Percentiles rank a stretch among this genome's conserved stretches.
phyloP scores from a whole-genome alignment of 2,329 filamentous ascomycete genomes.

The Fusarium abutilonis region DNA sequence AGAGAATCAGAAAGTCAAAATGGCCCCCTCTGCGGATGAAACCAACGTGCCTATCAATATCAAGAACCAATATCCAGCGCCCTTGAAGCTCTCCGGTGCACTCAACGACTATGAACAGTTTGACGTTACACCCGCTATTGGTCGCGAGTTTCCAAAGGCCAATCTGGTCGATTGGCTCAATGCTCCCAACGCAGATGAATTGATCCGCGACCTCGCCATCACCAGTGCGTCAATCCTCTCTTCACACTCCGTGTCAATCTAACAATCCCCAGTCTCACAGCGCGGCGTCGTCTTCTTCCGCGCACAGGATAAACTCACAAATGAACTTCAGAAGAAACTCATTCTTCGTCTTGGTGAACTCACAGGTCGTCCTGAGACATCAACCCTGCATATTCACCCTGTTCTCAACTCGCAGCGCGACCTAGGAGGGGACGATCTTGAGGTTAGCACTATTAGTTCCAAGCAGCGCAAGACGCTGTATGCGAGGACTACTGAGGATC shows the following conservation, averaged over 20 bases:
- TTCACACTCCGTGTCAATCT: not conserved
- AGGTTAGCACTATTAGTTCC: conserved; percentile 71
- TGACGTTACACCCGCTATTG: conserved; percentile 70
- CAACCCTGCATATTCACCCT: conserved; percentile 69
- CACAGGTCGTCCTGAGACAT: conserved; percentile 64
- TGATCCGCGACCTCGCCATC: conserved; percentile 73
- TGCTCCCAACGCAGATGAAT: conserved; percentile 69
- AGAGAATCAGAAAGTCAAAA: not conserved
- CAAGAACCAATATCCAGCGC: conserved; percentile 48
- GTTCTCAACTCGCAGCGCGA: conserved; percentile 59
- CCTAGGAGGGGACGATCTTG: conserved; percentile 55
- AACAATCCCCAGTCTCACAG: conserved; percentile 64
- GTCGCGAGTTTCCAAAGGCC: conserved; percentile 67
- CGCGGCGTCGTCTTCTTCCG: conserved; percentile 78
- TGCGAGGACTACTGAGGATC: conserved; percentile 49
- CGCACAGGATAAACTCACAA: conserved; percentile 67
- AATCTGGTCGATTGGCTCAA: conserved; percentile 70
- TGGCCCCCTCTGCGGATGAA: conserved; percentile 37
- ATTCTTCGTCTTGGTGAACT: conserved; percentile 68
- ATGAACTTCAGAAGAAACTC: conserved; percentile 73
- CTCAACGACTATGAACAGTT: conserved; percentile 64
- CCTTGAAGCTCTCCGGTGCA: conserved; percentile 60
- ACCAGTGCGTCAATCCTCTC: conserved; percentile 60
- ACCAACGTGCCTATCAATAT: conserved; percentile 18
- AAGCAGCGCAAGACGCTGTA: conserved; percentile 63